These are phyloP conservation scores for Pluteus cervinus DNA, from an alignment of 768 basidiomycete species.

Conservation along the genomic window DNA sequence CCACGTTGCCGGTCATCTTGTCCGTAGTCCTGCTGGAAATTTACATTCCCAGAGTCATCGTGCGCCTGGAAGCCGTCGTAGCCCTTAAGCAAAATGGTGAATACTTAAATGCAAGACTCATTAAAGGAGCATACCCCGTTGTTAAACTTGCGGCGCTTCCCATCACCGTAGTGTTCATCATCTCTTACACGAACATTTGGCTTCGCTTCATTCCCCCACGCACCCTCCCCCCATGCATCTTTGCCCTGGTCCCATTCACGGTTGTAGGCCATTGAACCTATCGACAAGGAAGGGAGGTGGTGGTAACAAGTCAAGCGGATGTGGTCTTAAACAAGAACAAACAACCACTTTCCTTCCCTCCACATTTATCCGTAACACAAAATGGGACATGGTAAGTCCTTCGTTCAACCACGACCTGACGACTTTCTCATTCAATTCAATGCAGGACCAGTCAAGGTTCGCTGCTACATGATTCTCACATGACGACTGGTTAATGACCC, in stretches of 20 bases:
- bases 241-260: constrained; percentile 88
- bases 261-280: constrained; percentile 57
- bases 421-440: constrained; percentile 9
- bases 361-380: constrained; percentile 18
- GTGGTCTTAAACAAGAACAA: constrained; percentile 29
- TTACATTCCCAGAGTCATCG: constrained; percentile 36
- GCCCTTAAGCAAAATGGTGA: constrained; percentile 30
- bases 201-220: constrained; percentile 34
- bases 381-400: constrained; percentile 52
- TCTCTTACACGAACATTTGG: constrained; percentile 51
- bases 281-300: constrained; percentile 14
- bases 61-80: constrained; percentile 45
- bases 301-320: constrained; percentile 22
- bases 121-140: constrained; percentile 44
- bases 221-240: constrained; percentile 45
- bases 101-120: constrained; percentile 1
- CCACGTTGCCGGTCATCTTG: constrained; percentile 48
- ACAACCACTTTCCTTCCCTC: constrained; percentile 22
- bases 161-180: constrained; percentile 63
- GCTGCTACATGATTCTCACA: neutral
- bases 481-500: neutral
- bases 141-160: constrained; percentile 76
- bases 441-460: constrained; percentile 56
- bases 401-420: constrained; percentile 5
- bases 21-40: constrained; percentile 37